Evolutionary conservation across 2,329 filamentous ascomycete genomes (phyloP), one percentile per base, ranked within the genome.

Genomic region (Aspergillus quadricinctus): DNA sequence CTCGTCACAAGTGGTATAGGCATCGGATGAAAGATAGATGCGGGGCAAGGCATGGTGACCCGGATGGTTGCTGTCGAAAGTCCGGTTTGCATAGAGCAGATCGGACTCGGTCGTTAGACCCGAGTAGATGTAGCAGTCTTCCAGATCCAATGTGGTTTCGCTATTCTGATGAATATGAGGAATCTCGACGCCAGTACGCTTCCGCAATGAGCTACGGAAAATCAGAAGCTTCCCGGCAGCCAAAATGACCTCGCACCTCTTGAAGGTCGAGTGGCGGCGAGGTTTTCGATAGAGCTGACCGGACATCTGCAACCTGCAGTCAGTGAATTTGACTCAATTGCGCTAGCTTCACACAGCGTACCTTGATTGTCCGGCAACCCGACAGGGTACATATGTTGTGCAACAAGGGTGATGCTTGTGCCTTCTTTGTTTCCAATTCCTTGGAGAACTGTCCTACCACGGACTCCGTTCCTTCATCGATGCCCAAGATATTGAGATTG

Each of bases 371-470:
- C 45, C 86, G 82, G 66, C 86, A 88, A 40, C 78, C 79, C 10
- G 82, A 79, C 23, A 88, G 80, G n/a, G 82, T 80, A 68, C 86
- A 88, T 74, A 88, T 80, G 67, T 88, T 85, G 74, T 87, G 88
- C n/a, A 88, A 72, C 41, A 82, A 74, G 1, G 85, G 81, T 1
- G 81, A 86, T n/a, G 85, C 83, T 61, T 81, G 81, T 1, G 84
- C 82, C 60, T 85, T 80, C 17, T 78, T 82, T 23, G 88, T 84
- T 67, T 88, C 86, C 86, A 86, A 88, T 64, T 88, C 88, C 61
- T 79, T 76, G 0, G 84, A 84, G 64, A 84, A 88, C 64, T 87
- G 84, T 9, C 85, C 86, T n/a, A 88, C 71, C 46, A 81, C 72
- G 0, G 86, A 84, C 69, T 88, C 86, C 61, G 81, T 78, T 61